Evolutionary conservation across 1,139 yeast species (phyloP).

Genomic region (Suhomyces guaymorum): DNA sequence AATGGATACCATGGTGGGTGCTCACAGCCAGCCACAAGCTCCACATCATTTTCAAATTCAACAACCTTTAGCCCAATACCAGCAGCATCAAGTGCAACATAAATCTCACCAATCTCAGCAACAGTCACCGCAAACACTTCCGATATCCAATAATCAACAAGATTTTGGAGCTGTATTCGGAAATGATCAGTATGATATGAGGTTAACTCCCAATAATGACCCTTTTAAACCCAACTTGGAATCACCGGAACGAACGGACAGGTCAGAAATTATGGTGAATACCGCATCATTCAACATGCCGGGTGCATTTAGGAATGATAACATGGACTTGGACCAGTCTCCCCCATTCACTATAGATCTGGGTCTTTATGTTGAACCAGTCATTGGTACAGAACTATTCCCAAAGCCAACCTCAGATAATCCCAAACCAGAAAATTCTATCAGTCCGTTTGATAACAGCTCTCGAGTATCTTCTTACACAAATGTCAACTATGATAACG

Average conservation of each 20-base stretch:
- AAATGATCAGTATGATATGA: conserved; percentile 10
- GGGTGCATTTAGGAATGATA: conserved; percentile 33
- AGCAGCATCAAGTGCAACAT: conserved; percentile 5
- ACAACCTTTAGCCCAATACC: conserved; percentile 1
- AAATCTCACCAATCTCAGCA: conserved; percentile 3
- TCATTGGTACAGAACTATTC: not conserved
- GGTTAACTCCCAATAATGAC: conserved; percentile 7
- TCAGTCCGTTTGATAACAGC: conserved; percentile 15
- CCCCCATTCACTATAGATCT: conserved; percentile 44
- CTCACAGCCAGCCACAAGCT: too few species aligned
- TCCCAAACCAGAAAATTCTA: conserved; percentile 8
- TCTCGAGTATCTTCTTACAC: conserved; percentile 15
- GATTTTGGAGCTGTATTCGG: conserved; percentile 12
- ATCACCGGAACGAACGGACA: conserved; percentile 7
- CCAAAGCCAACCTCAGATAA: conserved; percentile 2
- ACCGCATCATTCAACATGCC: conserved; percentile 28
- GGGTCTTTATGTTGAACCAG: conserved; percentile 20
- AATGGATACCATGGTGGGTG: too few species aligned
- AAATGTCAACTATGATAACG: conserved; percentile 9
- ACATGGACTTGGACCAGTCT: conserved; percentile 42
- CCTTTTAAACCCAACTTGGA: conserved; percentile 7
- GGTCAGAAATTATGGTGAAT: conserved; percentile 9
- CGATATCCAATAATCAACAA: conserved; percentile 7
- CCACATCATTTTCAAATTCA: not conserved
- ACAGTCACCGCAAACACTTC: conserved; percentile 6